phyloP scores from a whole-genome alignment of 176 grass and related monocot species.

The Rhipidocladum racemiflorum region DNA sequence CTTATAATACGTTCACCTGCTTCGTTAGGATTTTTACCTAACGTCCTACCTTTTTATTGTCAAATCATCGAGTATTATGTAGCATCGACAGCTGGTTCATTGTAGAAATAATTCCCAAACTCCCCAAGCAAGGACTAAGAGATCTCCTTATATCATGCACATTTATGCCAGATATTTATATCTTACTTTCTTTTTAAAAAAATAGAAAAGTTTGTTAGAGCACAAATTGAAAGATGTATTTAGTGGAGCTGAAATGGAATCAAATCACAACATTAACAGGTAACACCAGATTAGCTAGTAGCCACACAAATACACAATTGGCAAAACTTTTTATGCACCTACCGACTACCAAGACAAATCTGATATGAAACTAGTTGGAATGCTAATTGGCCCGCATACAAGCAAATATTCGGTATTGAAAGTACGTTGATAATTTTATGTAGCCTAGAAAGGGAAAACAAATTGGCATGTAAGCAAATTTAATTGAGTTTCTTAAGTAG shows the following conservation, averaged over 20 bases:
- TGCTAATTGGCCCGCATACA: no score
- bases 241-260: no score
- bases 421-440: not conserved
- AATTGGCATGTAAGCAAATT: not conserved
- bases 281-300: no score
- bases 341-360: no score
- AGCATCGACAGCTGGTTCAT: not conserved
- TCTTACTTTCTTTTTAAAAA: no score
- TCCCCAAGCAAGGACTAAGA: not conserved
- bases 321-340: no score
- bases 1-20: not conserved
- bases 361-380: no score
- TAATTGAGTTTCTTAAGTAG: not conserved
- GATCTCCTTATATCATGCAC: not conserved
- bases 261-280: not conserved
- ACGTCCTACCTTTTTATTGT: not conserved
- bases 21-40: not conserved
- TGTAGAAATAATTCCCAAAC: not conserved
- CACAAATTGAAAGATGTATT: not conserved
- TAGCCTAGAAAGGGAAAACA: not conserved
- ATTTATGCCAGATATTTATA: not conserved
- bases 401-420: not conserved
- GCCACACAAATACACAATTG: no score
- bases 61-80: not conserved
- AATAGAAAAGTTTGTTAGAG: not conserved